These are phyloP conservation scores for Cutaneotrichosporon arboriforme DNA, from an alignment of 1,284 basidiomycete genomes.

Conservation along the genomic window DNA sequence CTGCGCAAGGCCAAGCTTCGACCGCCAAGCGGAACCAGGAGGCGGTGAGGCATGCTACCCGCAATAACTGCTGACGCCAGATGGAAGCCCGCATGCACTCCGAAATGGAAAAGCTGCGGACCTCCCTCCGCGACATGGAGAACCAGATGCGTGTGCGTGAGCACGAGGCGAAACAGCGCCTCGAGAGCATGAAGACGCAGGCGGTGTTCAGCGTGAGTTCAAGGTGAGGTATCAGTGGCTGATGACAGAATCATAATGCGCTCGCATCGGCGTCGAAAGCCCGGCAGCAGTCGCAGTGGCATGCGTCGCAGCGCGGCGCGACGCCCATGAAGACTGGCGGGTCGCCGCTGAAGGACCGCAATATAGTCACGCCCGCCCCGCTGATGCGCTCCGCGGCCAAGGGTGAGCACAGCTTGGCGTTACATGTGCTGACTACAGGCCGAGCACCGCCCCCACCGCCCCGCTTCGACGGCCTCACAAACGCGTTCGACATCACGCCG, in stretches of 20 bases:
- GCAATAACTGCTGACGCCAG: slow-evolving; percentile 4
- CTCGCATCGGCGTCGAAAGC: slow-evolving; percentile 19
- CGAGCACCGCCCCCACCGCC: slow-evolving; percentile 19
- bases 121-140: slow-evolving; percentile 27
- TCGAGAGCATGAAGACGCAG: slow-evolving; percentile 41
- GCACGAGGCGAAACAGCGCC: slow-evolving; percentile 38
- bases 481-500: slow-evolving; percentile 32
- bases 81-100: slow-evolving; percentile 12
- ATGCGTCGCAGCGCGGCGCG: slow-evolving; percentile 11
- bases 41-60: slow-evolving; percentile 22
- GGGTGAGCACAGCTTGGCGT: slow-evolving; percentile 31
- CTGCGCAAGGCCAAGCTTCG: slow-evolving; percentile 33
- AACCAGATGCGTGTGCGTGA: slow-evolving; percentile 27
- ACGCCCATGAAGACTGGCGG: slow-evolving; percentile 5
- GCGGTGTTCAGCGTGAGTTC: slow-evolving; percentile 38
- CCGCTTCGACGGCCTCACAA: slow-evolving; percentile 28
- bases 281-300: slow-evolving; percentile 17
- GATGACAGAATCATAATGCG: slow-evolving; percentile 17
- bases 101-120: slow-evolving; percentile 21
- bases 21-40: slow-evolving; percentile 29
- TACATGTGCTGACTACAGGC: not conserved
- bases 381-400: slow-evolving; percentile 21
- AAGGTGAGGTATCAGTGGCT: not conserved
- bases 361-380: slow-evolving; percentile 15
- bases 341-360: slow-evolving; percentile 14